A percentile compares a stretch with the other conserved stretches of the same genome.
Evolutionary conservation across 2,329 filamentous ascomycete genomes (phyloP).

Genomic region (Tolypocladium paradoxum): DNA sequence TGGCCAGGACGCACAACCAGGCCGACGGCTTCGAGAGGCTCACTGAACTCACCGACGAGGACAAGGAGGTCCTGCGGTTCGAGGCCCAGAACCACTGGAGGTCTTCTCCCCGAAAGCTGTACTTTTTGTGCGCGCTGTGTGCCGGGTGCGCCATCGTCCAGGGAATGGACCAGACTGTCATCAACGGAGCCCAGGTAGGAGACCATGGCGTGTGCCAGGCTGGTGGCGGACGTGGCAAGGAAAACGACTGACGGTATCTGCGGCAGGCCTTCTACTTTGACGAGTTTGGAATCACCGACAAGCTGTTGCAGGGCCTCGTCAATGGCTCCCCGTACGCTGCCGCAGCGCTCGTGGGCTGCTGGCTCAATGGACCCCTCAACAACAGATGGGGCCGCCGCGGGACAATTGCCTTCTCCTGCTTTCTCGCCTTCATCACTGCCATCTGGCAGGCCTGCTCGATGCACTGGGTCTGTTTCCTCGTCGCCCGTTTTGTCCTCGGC

Average conservation of each 20-base stretch:
- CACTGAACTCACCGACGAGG: constrained; percentile 13
- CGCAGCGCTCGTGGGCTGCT: constrained; percentile 18
- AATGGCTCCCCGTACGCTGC: constrained; percentile 9
- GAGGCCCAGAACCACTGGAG: constrained; percentile 20
- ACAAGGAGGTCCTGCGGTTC: constrained; percentile 15
- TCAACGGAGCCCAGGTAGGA: constrained; percentile 49
- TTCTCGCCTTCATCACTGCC: constrained; percentile 6
- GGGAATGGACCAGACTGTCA: constrained; percentile 56
- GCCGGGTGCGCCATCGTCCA: constrained; percentile 46
- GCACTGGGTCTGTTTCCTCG: constrained; percentile 35
- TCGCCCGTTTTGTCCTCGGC: constrained; percentile 55
- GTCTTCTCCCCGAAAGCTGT: constrained; percentile 18
- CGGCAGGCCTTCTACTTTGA: constrained; percentile 25
- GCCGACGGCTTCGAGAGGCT: constrained; percentile 17
- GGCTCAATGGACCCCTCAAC: constrained; percentile 15
- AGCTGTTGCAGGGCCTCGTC: constrained; percentile 32
- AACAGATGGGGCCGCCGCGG: constrained; percentile 6
- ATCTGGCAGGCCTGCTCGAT: constrained; percentile 14
- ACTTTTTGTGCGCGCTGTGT: constrained; percentile 24
- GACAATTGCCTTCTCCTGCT: constrained; percentile 9
- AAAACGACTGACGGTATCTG: background rate
- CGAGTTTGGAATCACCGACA: constrained; percentile 23
- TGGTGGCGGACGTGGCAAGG: background rate
- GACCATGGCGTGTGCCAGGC: background rate
- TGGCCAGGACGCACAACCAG: constrained; percentile 34